phyloP scores from a whole-genome alignment of 129 eudicot genomes.

The Chrysanthemum makinoi region DNA sequence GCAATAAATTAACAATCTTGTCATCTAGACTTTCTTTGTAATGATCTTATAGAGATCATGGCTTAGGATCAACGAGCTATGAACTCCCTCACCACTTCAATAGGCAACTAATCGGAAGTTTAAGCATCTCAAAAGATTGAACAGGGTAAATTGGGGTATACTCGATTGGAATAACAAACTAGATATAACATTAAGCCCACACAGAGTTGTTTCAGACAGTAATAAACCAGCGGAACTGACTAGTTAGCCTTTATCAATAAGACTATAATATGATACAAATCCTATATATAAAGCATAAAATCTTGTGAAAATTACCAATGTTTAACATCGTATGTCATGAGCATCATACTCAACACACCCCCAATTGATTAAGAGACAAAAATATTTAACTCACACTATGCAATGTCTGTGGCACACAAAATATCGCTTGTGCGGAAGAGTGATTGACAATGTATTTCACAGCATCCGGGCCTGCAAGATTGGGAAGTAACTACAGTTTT shows the following conservation, averaged over 20 bases:
- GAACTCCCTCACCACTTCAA: no score
- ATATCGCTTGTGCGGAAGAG: slow-evolving; percentile 72
- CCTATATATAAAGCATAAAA: background rate
- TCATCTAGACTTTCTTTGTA: no score
- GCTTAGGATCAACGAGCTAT: no score
- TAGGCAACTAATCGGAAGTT: no score
- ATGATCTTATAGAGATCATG: no score
- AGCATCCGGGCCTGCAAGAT: slow-evolving; percentile 85
- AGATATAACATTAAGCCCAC: background rate
- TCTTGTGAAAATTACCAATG: background rate
- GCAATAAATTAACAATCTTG: no score
- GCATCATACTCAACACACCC: background rate
- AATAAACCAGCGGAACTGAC: background rate
- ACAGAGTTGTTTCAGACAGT: background rate
- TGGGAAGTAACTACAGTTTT: slow-evolving; percentile 6
- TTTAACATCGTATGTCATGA: background rate
- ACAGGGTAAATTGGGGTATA: background rate
- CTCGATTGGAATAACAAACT: background rate
- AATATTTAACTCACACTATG: slow-evolving; percentile 50
- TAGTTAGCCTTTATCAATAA: background rate
- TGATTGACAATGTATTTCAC: slow-evolving; percentile 83
- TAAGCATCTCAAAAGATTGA: no score
- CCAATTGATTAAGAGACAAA: slow-evolving; percentile 7
- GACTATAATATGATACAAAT: slow-evolving; percentile 1
- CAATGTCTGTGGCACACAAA: slow-evolving; percentile 77